Evolutionary conservation across 1,284 basidiomycete species (phyloP).

Genomic region (Ustilago bromivora): DNA sequence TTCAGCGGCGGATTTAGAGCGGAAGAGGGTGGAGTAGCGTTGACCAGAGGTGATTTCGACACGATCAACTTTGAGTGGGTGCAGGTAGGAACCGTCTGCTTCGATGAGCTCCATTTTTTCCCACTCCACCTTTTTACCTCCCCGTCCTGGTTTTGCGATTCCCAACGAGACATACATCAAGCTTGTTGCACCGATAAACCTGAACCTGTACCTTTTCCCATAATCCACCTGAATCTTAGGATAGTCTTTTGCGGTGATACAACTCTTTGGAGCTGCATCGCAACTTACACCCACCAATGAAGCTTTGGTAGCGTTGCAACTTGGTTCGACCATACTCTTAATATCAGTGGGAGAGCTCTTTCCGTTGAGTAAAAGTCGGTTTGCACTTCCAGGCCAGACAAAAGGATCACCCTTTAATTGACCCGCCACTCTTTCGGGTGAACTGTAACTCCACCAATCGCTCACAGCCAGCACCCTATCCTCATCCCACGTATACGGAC

Average conservation of each 20-base stretch:
- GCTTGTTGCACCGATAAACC: slow-evolving; percentile 38
- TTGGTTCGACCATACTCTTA: background rate
- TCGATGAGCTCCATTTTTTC: slow-evolving; percentile 52
- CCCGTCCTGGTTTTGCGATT: slow-evolving; percentile 20
- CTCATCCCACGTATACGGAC: slow-evolving; percentile 39
- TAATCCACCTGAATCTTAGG: slow-evolving; percentile 49
- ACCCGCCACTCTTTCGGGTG: slow-evolving; percentile 10
- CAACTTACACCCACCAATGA: slow-evolving; percentile 2
- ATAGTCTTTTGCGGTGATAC: background rate
- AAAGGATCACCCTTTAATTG: slow-evolving; percentile 51
- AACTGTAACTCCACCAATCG: slow-evolving; percentile 49
- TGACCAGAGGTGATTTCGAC: slow-evolving; percentile 59
- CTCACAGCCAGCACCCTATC: slow-evolving; percentile 47
- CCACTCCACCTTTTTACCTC: background rate
- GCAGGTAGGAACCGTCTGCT: slow-evolving; percentile 57
- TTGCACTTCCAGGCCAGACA: slow-evolving; percentile 56
- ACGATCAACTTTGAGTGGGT: slow-evolving; percentile 21
- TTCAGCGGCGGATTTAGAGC: slow-evolving; percentile 16
- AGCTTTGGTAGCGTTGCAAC: slow-evolving; percentile 45
- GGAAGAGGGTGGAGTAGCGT: slow-evolving; percentile 53
- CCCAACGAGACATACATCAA: slow-evolving; percentile 39
- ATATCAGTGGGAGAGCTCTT: background rate
- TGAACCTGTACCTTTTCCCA: slow-evolving; percentile 47
- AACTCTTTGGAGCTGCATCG: slow-evolving; percentile 4
- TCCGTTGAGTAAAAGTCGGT: slow-evolving; percentile 56